Evolutionary conservation across 331 rosid species (phyloP).

Genomic region (Rosa hybrid): DNA sequence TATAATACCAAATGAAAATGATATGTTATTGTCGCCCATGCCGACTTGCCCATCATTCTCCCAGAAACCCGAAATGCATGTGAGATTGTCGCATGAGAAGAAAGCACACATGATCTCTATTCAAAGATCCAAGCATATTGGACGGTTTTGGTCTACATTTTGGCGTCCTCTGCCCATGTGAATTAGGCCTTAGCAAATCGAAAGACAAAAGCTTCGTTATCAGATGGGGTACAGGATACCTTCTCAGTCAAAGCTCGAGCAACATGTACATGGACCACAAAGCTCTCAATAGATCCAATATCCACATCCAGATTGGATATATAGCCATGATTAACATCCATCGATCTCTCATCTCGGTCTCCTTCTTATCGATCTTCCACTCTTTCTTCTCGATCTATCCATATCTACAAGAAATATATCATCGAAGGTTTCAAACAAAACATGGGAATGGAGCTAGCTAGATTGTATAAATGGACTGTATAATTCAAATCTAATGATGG

Average conservation of each 20-base stretch:
- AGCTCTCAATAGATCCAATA: neutral
- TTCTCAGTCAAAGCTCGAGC: neutral
- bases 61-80: conserved; percentile 50
- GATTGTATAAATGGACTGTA: neutral
- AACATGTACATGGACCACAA: neutral
- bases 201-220: conserved; percentile 5
- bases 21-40: conserved; percentile 9
- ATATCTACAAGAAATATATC: neutral
- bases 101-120: conserved; percentile 29
- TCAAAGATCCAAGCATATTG: neutral
- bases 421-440: neutral
- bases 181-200: neutral
- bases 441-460: neutral
- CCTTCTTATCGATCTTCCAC: neutral
- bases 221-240: neutral
- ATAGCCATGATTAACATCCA: neutral
- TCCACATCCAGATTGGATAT: neutral
- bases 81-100: conserved; percentile 51
- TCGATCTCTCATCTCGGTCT: neutral
- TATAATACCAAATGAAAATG: neutral
- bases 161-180: conserved; percentile 65
- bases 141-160: conserved; percentile 41
- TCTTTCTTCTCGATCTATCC: neutral
- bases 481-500: neutral
- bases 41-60: conserved; percentile 19